Conservation (phyloP, 331 rosid genomes). For the Pyracantha coccinea region DNA sequence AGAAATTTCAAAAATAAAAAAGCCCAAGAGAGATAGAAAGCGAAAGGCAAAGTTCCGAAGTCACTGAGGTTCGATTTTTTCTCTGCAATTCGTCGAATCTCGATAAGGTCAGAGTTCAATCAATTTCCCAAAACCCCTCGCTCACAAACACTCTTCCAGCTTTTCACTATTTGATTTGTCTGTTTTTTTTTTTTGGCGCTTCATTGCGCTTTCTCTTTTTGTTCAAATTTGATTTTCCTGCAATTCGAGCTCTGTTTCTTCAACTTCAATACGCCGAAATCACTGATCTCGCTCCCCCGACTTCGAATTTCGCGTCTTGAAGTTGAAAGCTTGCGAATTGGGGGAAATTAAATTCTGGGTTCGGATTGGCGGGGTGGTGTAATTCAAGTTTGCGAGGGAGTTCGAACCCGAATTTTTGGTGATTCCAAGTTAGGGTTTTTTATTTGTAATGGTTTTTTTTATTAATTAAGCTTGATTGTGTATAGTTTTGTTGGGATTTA, state of each 20-base stretch:
- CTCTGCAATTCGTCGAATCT: conserved; percentile 46
- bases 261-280: conserved; percentile 27
- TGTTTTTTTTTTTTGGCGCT: conserved; percentile 24
- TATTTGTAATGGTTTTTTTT: conserved; percentile 23
- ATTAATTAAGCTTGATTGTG: conserved; percentile 22
- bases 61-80: conserved; percentile 47
- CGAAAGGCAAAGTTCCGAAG: conserved; percentile 40
- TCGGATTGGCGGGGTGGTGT: conserved; percentile 30
- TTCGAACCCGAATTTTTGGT: conserved; percentile 30
- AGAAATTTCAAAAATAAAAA: neutral
- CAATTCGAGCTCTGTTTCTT: conserved; percentile 31
- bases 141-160: conserved; percentile 12
- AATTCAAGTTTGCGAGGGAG: conserved; percentile 31
- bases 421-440: conserved; percentile 57
- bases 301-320: conserved; percentile 43
- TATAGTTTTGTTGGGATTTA: conserved; percentile 23
- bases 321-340: conserved; percentile 53
- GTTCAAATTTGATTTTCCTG: conserved; percentile 17
- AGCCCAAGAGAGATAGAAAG: conserved; percentile 6
- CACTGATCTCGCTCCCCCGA: conserved; percentile 50
- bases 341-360: conserved; percentile 28
- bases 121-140: conserved; percentile 30
- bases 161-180: conserved; percentile 6
- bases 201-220: conserved; percentile 22
- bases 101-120: conserved; percentile 57